These are phyloP conservation scores for Nothopassalora personata DNA, from an alignment of 2,329 filamentous ascomycete genomes.

Conservation along the genomic window DNA sequence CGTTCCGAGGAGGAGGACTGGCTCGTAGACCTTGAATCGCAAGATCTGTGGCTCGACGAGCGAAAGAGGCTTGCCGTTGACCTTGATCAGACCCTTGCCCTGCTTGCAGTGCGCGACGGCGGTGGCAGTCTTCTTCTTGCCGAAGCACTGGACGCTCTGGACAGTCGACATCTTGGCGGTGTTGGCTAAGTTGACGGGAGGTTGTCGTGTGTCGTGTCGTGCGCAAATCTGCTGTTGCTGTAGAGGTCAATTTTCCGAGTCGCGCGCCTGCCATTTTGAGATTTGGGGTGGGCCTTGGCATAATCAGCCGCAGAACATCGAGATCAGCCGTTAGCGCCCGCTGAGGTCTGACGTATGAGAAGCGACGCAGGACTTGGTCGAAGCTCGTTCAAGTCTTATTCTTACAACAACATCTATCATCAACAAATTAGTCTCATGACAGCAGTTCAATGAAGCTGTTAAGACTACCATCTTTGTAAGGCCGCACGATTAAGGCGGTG, in stretches of 20 bases:
- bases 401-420: neutral
- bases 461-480: neutral
- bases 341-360: neutral
- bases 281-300: neutral
- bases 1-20: slow-evolving; percentile 89
- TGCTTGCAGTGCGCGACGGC: slow-evolving; percentile 93
- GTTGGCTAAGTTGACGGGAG: slow-evolving; percentile 3
- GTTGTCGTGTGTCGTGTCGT: slow-evolving; percentile 16
- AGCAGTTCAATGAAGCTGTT: neutral
- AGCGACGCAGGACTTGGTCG: neutral
- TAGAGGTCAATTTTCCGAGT: neutral
- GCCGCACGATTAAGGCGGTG: too few species aligned
- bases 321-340: neutral
- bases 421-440: too few species aligned
- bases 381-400: neutral
- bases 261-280: neutral
- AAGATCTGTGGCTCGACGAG: slow-evolving; percentile 95
- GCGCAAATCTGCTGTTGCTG: neutral
- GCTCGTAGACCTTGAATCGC: slow-evolving; percentile 99
- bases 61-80: slow-evolving; percentile 92
- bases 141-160: slow-evolving; percentile 79
- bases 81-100: slow-evolving; percentile 90
- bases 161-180: slow-evolving; percentile 59
- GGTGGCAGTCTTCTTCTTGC: slow-evolving; percentile 66
- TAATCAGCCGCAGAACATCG: neutral